phyloP scores from a whole-genome alignment of 23 red algal genomes.

The Gracilaria caudata region DNA sequence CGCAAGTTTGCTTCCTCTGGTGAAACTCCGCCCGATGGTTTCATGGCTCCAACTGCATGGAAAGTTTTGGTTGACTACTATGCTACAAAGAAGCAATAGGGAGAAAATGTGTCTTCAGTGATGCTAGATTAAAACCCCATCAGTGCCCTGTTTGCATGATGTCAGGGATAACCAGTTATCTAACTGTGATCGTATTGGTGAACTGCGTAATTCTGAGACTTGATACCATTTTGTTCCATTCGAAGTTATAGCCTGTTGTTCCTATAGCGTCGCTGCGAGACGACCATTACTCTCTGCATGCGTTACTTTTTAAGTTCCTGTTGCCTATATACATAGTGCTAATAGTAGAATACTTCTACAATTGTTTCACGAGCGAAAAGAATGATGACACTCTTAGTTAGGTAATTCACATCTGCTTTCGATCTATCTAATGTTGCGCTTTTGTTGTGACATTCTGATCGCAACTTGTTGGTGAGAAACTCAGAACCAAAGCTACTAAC shows the following conservation, averaged over 20 bases:
- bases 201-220: not conserved
- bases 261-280: not conserved
- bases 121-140: not conserved
- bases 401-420: constrained; percentile 20
- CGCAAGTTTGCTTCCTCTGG: constrained; percentile 82
- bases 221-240: not conserved
- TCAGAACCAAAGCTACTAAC: constrained; percentile 80
- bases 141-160: not conserved
- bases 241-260: constrained; percentile 1
- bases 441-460: constrained; percentile 64
- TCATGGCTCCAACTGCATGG: constrained; percentile 96
- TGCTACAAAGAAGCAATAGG: constrained; percentile 57
- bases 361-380: not conserved
- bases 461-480: constrained; percentile 41
- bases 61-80: constrained; percentile 96
- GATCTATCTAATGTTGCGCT: constrained; percentile 49
- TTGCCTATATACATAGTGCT: not conserved
- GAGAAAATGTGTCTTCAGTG: not conserved
- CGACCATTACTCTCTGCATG: not conserved
- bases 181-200: not conserved
- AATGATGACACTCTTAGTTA: constrained; percentile 8
- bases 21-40: constrained; percentile 90
- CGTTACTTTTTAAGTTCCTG: not conserved
- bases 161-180: not conserved
- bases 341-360: not conserved